Evolutionary conservation across 495 filamentous ascomycete species (phyloP), one percentile per base, ranked within the genome.

Genomic region (Penicillium ochrochloron): DNA sequence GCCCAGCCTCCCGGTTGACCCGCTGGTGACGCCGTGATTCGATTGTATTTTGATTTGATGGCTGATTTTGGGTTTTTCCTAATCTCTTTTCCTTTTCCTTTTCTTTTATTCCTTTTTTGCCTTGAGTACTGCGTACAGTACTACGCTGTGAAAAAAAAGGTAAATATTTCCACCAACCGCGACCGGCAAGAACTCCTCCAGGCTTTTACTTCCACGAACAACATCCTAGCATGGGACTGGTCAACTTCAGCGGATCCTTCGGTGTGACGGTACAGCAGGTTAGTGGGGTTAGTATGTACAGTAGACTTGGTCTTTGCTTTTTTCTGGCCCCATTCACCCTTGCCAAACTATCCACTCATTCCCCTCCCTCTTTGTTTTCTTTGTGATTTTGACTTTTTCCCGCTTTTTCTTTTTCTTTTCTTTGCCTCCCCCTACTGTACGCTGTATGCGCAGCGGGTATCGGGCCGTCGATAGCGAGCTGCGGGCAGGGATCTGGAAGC

Each of bases 401-500:
- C 21, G 10, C 21, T 25, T 25, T 48, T 54, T 54, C 51, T 34
- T 35, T 56, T 56, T 39, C 53, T 34, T 25, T 56, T 56, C 53
- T 56, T 56, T 56, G 53, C 53, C 60, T 59, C 61, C 55, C 51
- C 55, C 65, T 70, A 67, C 70, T 73, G 68, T 73, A 70, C 33
- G 67, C 65, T 73, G 53, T 68, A 68, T 68, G 71, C 63, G 66
- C 71, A 70, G 71, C 71, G 71, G 71, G 71, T 73, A 72, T 73
- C 71, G 71, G 71, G 66, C 71, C 71, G 71, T 73, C 71, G 71
- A 73, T 73, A 73, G 71, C 63, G 69, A 70, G 60, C 69, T 69
- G 68, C 68, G 66, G 63, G 66, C 71, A 73, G 71, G 71, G 69
- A 72, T 73, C 68, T 60, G 53, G 65, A 46, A 60, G 37, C 52